phyloP scores from a whole-genome alignment of 306 rosid genomes.

The Hylodesmum podocarpum region DNA sequence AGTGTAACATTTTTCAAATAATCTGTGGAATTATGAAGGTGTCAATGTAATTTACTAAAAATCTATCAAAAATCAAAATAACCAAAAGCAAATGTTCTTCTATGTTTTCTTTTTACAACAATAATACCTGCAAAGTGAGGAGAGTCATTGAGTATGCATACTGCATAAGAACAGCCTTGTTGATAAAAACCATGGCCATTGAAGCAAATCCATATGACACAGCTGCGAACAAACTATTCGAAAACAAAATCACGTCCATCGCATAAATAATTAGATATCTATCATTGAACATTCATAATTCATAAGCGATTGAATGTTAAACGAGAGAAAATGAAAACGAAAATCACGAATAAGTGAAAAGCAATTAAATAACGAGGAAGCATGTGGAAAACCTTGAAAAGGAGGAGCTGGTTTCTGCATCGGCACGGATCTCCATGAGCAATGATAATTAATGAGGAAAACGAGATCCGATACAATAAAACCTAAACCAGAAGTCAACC shows the following conservation, averaged over 20 bases:
- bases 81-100: neutral
- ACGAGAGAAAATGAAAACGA: neutral
- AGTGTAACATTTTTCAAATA: no score
- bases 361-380: neutral
- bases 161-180: slow-evolving; percentile 93
- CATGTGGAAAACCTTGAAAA: slow-evolving; percentile 50
- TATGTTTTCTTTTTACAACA: neutral
- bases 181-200: slow-evolving; percentile 97
- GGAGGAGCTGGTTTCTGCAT: slow-evolving; percentile 49
- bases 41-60: no score
- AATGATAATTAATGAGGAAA: neutral
- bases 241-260: slow-evolving; percentile 15
- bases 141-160: slow-evolving; percentile 85
- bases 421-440: slow-evolving; percentile 67
- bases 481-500: slow-evolving; percentile 3
- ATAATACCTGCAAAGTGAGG: slow-evolving; percentile 81
- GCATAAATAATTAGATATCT: neutral
- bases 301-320: neutral
- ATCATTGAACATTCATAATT: neutral
- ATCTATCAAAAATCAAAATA: neutral
- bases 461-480: slow-evolving; percentile 19
- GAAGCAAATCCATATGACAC: slow-evolving; percentile 87
- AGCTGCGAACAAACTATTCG: slow-evolving; percentile 73
- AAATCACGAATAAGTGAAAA: neutral
- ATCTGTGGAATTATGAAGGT: no score